Base-by-base conservation (phyloP, 257 asterid genomes). In the Craterostigma plantagineum region DNA sequence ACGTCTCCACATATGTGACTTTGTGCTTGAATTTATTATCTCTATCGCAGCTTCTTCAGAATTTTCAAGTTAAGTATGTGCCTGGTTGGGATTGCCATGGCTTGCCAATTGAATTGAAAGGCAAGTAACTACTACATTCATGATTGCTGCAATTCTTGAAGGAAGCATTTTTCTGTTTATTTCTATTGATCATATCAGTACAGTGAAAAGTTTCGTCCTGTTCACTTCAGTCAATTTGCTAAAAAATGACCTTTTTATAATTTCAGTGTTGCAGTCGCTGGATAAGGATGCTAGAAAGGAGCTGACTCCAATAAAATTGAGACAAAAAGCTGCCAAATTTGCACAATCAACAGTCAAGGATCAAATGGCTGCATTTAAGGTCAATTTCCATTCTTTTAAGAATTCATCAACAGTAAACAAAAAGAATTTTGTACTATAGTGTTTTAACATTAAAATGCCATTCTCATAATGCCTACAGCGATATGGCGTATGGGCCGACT, bases 31-130 rank as follows among this genome's bases (percentile, higher is more conserved):
- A 36, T 2, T 36, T 2, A 36, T 9, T 9, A 36, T 11, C 15
- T 41, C 17, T 41, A 66, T 49, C 33, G 33, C 81, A 90, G 98
- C 91, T 90, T 63, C 93, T 90, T 65, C 93, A 77, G 72, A 79
- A 83, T 62, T 73, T 52, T 45, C 81, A 67, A 81, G 98, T 83
- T 61, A 73, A 53, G 55, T 90, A 70, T 38, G 83, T 90, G 45
- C 95, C 98, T 33, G 98, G 98, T 35, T 90, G 98, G 98, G 98
- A 90, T 76, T 90, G 98, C 46, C 98, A 90, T 65, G 98, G 98
- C 51, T 61, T 82, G 64, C 98, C 98, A 51, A 90, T 90, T 46
- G 98, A 90, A 79, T 69, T 90, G 63, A 90, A 90, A 90, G 98
- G 98, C 68, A 62, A 72, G 84, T 62, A 38, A 52, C 12, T 18